phyloP scores from a whole-genome alignment of 495 filamentous ascomycete genomes.

The Podospora sp. region DNA sequence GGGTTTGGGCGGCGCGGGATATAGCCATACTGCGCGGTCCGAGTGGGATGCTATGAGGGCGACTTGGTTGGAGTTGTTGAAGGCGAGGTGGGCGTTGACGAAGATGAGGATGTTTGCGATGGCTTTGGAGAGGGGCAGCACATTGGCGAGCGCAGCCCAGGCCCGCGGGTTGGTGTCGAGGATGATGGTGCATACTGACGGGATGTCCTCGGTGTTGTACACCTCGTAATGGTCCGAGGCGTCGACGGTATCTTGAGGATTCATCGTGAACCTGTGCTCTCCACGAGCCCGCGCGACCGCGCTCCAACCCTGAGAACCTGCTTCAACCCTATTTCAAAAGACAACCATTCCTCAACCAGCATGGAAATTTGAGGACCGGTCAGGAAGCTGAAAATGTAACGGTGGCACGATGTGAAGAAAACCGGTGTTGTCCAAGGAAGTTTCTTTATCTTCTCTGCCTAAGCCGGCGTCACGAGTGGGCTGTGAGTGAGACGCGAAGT shows the following conservation, averaged over 20 bases:
- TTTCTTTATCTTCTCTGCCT: background rate
- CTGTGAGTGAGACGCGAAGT: background rate
- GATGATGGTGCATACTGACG: conserved; percentile 87
- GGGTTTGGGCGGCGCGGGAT: conserved; percentile 57
- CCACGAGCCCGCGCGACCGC: background rate
- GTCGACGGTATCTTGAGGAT: conserved; percentile 75
- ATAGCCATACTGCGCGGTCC: conserved; percentile 84
- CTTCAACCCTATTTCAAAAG: background rate
- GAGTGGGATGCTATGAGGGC: conserved; percentile 89
- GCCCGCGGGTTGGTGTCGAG: conserved; percentile 96
- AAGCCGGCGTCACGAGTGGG: background rate
- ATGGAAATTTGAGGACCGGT: background rate
- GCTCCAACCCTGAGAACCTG: background rate
- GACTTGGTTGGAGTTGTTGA: conserved; percentile 88
- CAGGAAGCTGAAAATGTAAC: background rate
- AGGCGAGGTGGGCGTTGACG: conserved; percentile 92
- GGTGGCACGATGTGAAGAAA: background rate
- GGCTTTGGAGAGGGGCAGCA: conserved; percentile 80
- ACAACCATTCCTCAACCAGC: background rate
- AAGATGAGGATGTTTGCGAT: conserved; percentile 93
- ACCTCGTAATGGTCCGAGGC: conserved; percentile 82
- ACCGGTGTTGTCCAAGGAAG: background rate
- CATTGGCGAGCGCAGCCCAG: conserved; percentile 76
- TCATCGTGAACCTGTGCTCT: conserved; percentile 30
- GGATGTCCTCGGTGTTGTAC: conserved; percentile 63